Percentiles rank a stretch among this genome's conserved stretches.
Evolutionary conservation across 2,329 filamentous ascomycete species (phyloP).

Genomic region (Scedosporium dehoogii): DNA sequence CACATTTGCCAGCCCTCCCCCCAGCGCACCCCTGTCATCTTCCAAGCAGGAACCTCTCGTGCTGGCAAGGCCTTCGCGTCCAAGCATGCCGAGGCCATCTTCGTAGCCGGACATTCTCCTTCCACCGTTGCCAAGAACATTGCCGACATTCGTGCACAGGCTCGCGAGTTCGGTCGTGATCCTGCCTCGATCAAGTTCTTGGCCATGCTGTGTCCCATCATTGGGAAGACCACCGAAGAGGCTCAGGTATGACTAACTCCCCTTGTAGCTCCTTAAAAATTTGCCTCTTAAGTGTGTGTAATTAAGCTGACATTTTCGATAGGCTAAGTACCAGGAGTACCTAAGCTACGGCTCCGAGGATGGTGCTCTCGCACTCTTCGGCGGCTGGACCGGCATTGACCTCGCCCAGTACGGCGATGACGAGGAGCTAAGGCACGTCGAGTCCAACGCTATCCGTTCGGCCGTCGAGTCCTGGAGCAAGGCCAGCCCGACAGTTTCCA

Average conservation of each 20-base stretch:
- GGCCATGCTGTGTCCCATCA: constrained; percentile 45
- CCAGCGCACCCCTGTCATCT: constrained; percentile 53
- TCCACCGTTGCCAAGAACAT: constrained; percentile 44
- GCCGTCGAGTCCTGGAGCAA: constrained; percentile 38
- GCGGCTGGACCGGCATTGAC: constrained; percentile 59
- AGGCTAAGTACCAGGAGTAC: constrained; percentile 36
- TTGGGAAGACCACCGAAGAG: constrained; percentile 50
- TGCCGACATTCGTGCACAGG: constrained; percentile 43
- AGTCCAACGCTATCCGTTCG: constrained; percentile 49
- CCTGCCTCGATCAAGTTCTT: constrained; percentile 49
- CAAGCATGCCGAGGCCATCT: constrained; percentile 55
- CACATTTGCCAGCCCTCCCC: constrained; percentile 52
- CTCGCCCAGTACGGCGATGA: constrained; percentile 50
- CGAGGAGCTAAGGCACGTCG: constrained; percentile 51
- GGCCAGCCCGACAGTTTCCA: constrained; percentile 18
- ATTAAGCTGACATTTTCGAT: too few species aligned
- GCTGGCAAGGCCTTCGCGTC: constrained; percentile 51
- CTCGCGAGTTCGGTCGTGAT: constrained; percentile 40
- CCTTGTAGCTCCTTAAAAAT: too few species aligned
- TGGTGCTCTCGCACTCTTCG: constrained; percentile 54
- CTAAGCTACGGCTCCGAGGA: constrained; percentile 47
- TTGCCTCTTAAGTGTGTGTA: too few species aligned
- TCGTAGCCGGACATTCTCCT: constrained; percentile 49
- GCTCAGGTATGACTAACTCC: constrained; percentile 24
- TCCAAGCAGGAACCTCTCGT: constrained; percentile 54